Evolutionary conservation across 2,329 filamentous ascomycete genomes (phyloP), one percentile per base, ranked within the genome.

Genomic region (Stachybotrys chlorohalonatus): DNA sequence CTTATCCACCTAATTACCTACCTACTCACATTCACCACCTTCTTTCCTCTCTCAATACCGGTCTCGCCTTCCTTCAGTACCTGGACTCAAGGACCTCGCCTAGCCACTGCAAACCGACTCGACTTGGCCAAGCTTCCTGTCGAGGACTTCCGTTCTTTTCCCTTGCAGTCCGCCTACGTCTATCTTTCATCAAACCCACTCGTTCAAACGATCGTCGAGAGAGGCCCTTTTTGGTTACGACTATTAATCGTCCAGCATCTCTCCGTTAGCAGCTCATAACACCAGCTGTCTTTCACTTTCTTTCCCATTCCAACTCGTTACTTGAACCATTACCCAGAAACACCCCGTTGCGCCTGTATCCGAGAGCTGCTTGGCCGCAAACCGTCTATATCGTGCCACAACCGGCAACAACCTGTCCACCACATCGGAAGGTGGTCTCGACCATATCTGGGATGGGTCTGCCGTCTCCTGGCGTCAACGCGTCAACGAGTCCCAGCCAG

Each of bases 161-260:
- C 36, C 36, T 13, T 13, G 13, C 8, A 42, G 36, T 5, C 36
- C 36, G 6, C 8, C 8, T 13, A 42, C 49, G 49, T 32, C 47
- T 52, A 50, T 49, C 52, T 53, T 52, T 39, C 49, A 11, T 39
- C 47, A 57, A 24, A 54, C 57, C 56, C 52, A 45, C 46, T 52
- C 54, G 55, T 54, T 52, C 58, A 60, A 58, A 61, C 58, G 56
- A 60, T 60, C 55, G 55, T 56, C 59, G 53, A 55, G 45, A 42
- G 52, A 59, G 61, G 63, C 57, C 32, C 54, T 63, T 70, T 68
- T 67, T 64, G 65, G 60, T 64, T 68, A 68, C 65, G 58, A 62
- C 62, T 60, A 60, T 64, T 56, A 59, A 57, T 57, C 57, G 56
- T 56, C 58, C 55, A 67, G 58, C 60, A 65, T 65, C 58, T 59